phyloP scores from a whole-genome alignment of 2,329 filamentous ascomycete species.

The Rhexocercosporidium sp. region DNA sequence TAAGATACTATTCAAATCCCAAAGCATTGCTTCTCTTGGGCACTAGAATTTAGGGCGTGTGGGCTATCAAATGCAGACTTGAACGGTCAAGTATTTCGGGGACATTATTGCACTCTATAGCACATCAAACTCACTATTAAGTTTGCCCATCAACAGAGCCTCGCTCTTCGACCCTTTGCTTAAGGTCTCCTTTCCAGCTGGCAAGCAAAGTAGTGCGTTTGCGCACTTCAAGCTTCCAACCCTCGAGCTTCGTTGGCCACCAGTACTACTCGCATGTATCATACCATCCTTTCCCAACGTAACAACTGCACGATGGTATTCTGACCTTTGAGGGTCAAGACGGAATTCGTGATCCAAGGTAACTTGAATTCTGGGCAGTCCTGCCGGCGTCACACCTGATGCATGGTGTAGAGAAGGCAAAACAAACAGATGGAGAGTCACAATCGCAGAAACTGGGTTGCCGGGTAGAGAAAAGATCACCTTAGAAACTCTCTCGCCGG shows the following conservation, averaged over 20 bases:
- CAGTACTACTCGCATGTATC: conserved; percentile 80
- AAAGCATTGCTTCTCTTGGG: too few relatives aligned
- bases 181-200: conserved; percentile 66
- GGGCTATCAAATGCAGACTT: too few relatives aligned
- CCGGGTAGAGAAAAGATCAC: conserved; percentile 90
- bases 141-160: conserved; percentile 75
- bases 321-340: conserved; percentile 76
- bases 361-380: conserved; percentile 76
- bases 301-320: conserved; percentile 90
- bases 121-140: conserved; percentile 34
- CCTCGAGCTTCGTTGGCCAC: conserved; percentile 85
- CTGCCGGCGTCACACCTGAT: conserved; percentile 69
- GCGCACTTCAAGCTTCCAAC: conserved; percentile 89
- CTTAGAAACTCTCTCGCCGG: conserved; percentile 64
- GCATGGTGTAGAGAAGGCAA: conserved; percentile 83
- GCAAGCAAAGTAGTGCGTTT: conserved; percentile 83
- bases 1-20: too few relatives aligned
- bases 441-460: conserved; percentile 90
- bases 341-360: conserved; percentile 73
- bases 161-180: conserved; percentile 74
- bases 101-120: conserved; percentile 32
- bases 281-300: conserved; percentile 67
- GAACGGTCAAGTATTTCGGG: too few relatives aligned
- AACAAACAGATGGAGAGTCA: conserved; percentile 94
- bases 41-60: too few relatives aligned